A percentile compares a stretch with the other conserved stretches of the same genome.
These are phyloP conservation scores for Stagonosporopsis rhizophila DNA, from an alignment of 2,329 filamentous ascomycete genomes.

Conservation along the genomic window DNA sequence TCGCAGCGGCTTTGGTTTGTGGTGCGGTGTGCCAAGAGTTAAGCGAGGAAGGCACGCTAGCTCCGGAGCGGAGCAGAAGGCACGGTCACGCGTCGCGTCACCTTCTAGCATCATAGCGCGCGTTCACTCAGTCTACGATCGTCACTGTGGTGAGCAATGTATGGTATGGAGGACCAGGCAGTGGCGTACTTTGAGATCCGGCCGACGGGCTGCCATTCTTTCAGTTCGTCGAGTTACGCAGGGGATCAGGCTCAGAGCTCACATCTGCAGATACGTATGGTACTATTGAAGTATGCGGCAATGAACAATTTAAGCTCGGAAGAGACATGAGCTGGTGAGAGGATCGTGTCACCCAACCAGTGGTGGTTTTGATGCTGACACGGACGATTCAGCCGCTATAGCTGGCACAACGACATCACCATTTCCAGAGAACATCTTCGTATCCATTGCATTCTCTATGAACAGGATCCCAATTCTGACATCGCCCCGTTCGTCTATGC, in stretches of 20 bases:
- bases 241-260: slow-evolving; percentile 18
- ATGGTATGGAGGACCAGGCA: slow-evolving; percentile 34
- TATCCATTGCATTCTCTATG: slow-evolving; percentile 57
- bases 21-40: slow-evolving; percentile 12
- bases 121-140: slow-evolving; percentile 1
- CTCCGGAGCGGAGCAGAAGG: not conserved
- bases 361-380: not conserved
- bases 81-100: slow-evolving; percentile 22
- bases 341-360: slow-evolving; percentile 1
- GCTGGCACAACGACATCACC: slow-evolving; percentile 40
- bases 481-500: slow-evolving; percentile 57
- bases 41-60: slow-evolving; percentile 12
- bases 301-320: slow-evolving; percentile 48
- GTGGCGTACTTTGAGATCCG: slow-evolving; percentile 41
- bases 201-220: slow-evolving; percentile 17
- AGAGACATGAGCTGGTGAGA: slow-evolving; percentile 44
- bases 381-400: slow-evolving; percentile 34
- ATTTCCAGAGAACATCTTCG: slow-evolving; percentile 57
- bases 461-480: slow-evolving; percentile 42
- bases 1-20: slow-evolving; percentile 28
- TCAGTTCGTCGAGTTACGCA: slow-evolving; percentile 25
- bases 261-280: slow-evolving; percentile 34
- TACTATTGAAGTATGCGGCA: slow-evolving; percentile 42
- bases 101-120: slow-evolving; percentile 4
- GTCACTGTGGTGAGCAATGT: not conserved